These are phyloP conservation scores for Penicillium sp. DNA, from an alignment of 2,329 filamentous ascomycete species.

Conservation along the genomic window DNA sequence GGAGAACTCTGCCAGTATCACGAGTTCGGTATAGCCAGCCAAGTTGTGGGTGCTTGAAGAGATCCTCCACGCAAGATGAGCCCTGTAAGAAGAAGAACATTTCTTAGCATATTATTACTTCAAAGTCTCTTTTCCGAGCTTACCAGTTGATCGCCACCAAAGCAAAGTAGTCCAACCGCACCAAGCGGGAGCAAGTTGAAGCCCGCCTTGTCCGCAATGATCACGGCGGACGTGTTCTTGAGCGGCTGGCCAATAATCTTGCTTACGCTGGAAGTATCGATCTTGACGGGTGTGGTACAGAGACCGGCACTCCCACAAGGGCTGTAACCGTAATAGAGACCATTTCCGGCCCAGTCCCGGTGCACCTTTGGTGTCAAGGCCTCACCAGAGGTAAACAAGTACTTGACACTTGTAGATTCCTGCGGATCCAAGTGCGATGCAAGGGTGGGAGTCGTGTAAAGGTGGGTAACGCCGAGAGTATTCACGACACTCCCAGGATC, in stretches of 20 bases:
- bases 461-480: constrained; percentile 68
- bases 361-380: constrained; percentile 73
- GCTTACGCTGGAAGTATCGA: constrained; percentile 60
- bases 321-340: constrained; percentile 65
- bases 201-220: constrained; percentile 51
- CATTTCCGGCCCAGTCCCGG: constrained; percentile 65
- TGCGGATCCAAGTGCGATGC: constrained; percentile 70
- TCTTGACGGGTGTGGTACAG: constrained; percentile 69
- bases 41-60: constrained; percentile 67
- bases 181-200: constrained; percentile 66
- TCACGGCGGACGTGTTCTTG: constrained; percentile 73
- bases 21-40: constrained; percentile 81
- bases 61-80: constrained; percentile 63
- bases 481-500: constrained; percentile 71
- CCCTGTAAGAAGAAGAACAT: constrained; percentile 1
- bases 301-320: constrained; percentile 62
- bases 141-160: constrained; percentile 80
- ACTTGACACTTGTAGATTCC: constrained; percentile 70
- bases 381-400: constrained; percentile 81
- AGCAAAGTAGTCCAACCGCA: constrained; percentile 79
- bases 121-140: constrained; percentile 9
- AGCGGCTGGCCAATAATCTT: constrained; percentile 77
- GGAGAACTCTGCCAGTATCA: constrained; percentile 76
- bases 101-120: background rate
- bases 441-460: constrained; percentile 84